Evolutionary conservation across 177 flowering plant species (phyloP).

Genomic region (Vitis hybrid): DNA sequence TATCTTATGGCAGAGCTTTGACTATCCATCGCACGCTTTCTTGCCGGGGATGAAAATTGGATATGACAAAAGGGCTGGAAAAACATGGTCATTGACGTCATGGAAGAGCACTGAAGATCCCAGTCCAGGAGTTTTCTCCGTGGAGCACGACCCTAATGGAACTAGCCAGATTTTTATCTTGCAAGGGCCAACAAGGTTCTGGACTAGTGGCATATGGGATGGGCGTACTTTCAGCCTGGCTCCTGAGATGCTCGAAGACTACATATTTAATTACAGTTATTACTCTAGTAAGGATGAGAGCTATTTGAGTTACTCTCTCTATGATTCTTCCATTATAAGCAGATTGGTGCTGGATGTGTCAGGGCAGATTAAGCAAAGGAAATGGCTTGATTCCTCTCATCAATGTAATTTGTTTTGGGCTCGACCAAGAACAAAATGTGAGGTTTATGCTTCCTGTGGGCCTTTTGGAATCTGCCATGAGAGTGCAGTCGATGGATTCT

Average conservation of each 20-base stretch:
- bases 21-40: too few species aligned
- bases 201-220: slow-evolving; percentile 48
- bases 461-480: slow-evolving; percentile 31
- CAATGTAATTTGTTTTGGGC: slow-evolving; percentile 41
- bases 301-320: slow-evolving; percentile 30
- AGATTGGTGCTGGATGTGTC: slow-evolving; percentile 31
- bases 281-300: slow-evolving; percentile 28
- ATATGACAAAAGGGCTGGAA: too few species aligned
- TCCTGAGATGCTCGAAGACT: slow-evolving; percentile 37
- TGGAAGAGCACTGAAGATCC: slow-evolving; percentile 56
- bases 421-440: slow-evolving; percentile 34
- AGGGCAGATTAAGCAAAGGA: slow-evolving; percentile 32
- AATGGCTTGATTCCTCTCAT: slow-evolving; percentile 18
- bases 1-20: too few species aligned
- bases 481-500: not conserved
- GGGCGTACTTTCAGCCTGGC: slow-evolving; percentile 22
- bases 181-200: slow-evolving; percentile 26
- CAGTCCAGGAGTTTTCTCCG: slow-evolving; percentile 35
- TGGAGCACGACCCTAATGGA: slow-evolving; percentile 29
- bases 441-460: slow-evolving; percentile 39
- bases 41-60: too few species aligned
- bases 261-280: slow-evolving; percentile 32
- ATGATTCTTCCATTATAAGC: slow-evolving; percentile 16
- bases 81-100: slow-evolving; percentile 15
- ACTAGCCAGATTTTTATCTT: slow-evolving; percentile 20